Percentiles rank a stretch among this genome's conserved stretches.
Evolutionary conservation across 2,329 filamentous ascomycete species (phyloP).

Genomic region (Xylaria sp.): DNA sequence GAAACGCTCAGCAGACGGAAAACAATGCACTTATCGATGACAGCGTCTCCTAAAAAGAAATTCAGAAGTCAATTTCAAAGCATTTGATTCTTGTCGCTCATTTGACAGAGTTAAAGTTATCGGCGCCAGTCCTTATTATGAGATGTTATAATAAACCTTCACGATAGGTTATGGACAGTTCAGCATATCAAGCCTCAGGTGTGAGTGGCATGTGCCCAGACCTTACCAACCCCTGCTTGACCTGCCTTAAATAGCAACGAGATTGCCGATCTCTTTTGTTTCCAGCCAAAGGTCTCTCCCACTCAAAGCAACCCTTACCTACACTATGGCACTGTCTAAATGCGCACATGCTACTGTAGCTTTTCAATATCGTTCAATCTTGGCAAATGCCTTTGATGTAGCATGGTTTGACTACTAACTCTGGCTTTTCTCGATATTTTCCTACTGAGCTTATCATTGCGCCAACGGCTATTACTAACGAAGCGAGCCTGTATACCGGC

Average conservation of each 20-base stretch:
- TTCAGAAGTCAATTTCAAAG: background rate
- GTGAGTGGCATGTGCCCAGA: conserved; percentile 25
- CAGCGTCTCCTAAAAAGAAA: background rate
- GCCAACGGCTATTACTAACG: background rate
- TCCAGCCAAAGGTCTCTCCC: background rate
- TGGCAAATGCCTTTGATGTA: background rate
- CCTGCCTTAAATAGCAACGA: conserved; percentile 29
- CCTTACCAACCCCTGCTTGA: conserved; percentile 19
- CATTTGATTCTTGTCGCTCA: background rate
- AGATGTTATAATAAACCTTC: background rate
- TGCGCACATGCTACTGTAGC: background rate
- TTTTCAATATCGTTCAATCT: conserved; percentile 16
- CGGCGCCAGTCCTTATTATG: background rate
- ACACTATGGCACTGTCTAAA: background rate
- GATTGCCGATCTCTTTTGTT: conserved; percentile 25
- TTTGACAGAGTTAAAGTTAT: background rate
- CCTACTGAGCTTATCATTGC: background rate
- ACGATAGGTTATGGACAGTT: background rate
- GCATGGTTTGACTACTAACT: background rate
- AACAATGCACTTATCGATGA: background rate
- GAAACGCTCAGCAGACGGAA: background rate
- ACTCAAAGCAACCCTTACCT: conserved; percentile 1
- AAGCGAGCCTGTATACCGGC: conserved; percentile 1
- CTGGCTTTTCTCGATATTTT: background rate
- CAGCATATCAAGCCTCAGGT: background rate